Conservation (phyloP, 306 rosid genomes). For the Ormosia semicastrata region DNA sequence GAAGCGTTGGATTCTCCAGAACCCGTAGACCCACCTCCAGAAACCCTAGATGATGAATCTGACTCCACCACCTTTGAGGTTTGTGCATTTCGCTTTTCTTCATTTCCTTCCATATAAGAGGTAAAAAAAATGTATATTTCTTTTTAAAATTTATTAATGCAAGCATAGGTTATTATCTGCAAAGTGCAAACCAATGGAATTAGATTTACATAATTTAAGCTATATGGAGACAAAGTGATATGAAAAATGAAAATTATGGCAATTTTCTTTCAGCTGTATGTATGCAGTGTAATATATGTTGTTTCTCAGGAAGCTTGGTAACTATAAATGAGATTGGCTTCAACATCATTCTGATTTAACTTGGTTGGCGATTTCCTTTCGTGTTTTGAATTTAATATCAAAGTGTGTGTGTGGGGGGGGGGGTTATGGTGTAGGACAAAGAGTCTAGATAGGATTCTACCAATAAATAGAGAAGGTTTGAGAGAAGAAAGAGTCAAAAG, state of each 20-base stretch:
- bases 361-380: background rate
- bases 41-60: slow-evolving; percentile 41
- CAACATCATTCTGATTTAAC: background rate
- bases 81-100: slow-evolving; percentile 18
- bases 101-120: background rate
- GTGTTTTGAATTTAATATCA: background rate
- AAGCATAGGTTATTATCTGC: background rate
- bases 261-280: background rate
- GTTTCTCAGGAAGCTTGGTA: background rate
- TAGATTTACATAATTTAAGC: background rate
- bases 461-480: background rate
- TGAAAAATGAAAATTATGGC: background rate
- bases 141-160: background rate
- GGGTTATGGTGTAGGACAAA: background rate
- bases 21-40: slow-evolving; percentile 41
- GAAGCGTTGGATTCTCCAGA: slow-evolving; percentile 61
- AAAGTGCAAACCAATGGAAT: background rate
- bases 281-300: background rate
- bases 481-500: background rate
- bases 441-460: background rate
- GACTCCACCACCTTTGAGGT: slow-evolving; percentile 46
- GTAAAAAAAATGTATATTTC: background rate
- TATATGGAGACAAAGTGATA: background rate
- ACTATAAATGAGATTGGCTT: background rate
- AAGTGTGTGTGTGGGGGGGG: background rate